Evolutionary conservation across 1,284 basidiomycete genomes (phyloP).

Genomic region (Coniophora puteana): DNA sequence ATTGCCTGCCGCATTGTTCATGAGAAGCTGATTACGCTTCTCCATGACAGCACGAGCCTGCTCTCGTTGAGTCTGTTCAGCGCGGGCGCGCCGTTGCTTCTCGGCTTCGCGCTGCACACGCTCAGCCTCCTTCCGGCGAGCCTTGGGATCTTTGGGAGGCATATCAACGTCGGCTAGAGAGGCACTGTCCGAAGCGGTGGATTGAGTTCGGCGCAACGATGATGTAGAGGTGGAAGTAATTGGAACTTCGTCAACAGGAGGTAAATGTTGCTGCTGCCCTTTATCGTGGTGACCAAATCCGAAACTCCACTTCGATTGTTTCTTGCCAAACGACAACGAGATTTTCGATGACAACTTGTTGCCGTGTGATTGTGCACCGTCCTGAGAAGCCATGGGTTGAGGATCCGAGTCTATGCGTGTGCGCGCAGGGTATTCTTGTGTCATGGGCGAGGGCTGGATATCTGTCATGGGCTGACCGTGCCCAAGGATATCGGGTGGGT

Average conservation of each 20-base stretch:
- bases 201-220: constrained; percentile 84
- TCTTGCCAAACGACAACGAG: constrained; percentile 59
- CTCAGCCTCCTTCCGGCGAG: constrained; percentile 89
- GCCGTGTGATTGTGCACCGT: constrained; percentile 34
- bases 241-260: constrained; percentile 69
- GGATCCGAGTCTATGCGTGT: constrained; percentile 33
- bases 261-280: constrained; percentile 51
- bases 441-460: constrained; percentile 47
- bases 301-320: constrained; percentile 59
- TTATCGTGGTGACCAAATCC: constrained; percentile 76
- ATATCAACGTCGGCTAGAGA: constrained; percentile 56
- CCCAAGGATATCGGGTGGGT: constrained; percentile 33
- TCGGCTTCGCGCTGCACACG: constrained; percentile 83
- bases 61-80: constrained; percentile 72
- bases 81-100: constrained; percentile 79
- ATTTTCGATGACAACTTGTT: constrained; percentile 53
- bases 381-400: constrained; percentile 31
- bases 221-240: constrained; percentile 52
- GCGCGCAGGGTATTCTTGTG: constrained; percentile 44
- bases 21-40: constrained; percentile 78
- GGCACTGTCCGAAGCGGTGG: constrained; percentile 71
- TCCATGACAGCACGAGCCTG: constrained; percentile 94
- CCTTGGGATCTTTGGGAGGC: constrained; percentile 69
- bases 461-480: constrained; percentile 47
- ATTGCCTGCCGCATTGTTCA: constrained; percentile 46